These are phyloP conservation scores for Aspergillus egyptiacus DNA, from an alignment of 495 filamentous ascomycete species.

Conservation along the genomic window DNA sequence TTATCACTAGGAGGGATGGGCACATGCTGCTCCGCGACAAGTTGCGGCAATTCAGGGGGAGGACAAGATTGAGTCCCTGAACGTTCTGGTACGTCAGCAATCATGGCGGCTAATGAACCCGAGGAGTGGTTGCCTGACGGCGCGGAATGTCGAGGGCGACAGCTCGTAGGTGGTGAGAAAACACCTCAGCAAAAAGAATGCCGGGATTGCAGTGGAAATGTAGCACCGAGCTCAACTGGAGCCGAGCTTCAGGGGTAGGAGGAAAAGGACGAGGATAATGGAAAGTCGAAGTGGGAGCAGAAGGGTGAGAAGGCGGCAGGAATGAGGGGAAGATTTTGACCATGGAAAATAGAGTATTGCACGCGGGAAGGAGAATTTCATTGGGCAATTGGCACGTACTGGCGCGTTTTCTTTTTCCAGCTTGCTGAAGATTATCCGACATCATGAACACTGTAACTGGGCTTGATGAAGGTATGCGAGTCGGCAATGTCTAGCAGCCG, in stretches of 20 bases:
- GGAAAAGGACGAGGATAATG: too few species aligned
- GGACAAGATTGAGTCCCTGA: slow-evolving; percentile 88
- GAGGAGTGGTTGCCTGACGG: background rate
- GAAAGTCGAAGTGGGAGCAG: too few species aligned
- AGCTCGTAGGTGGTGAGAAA: background rate
- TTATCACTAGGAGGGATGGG: slow-evolving; percentile 82
- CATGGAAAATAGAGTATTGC: slow-evolving; percentile 1
- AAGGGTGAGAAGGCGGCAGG: slow-evolving; percentile 4
- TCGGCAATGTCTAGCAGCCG: too few species aligned
- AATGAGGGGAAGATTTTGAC: slow-evolving; percentile 12
- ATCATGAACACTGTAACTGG: slow-evolving; percentile 19
- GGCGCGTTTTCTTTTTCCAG: slow-evolving; percentile 49
- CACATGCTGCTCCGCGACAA: slow-evolving; percentile 86
- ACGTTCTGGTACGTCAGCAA: slow-evolving; percentile 21
- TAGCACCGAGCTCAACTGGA: background rate
- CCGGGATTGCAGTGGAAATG: background rate
- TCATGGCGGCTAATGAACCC: slow-evolving; percentile 2
- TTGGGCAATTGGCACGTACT: slow-evolving; percentile 20
- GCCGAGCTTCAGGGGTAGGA: background rate
- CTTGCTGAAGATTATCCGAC: slow-evolving; percentile 37
- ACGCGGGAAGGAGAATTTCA: slow-evolving; percentile 1
- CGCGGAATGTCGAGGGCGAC: background rate
- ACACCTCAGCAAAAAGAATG: background rate
- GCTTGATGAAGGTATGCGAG: background rate
- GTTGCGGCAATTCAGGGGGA: slow-evolving; percentile 79